Conservation (phyloP, 2,329 filamentous ascomycete species). For the Fusarium dlaminii region DNA sequence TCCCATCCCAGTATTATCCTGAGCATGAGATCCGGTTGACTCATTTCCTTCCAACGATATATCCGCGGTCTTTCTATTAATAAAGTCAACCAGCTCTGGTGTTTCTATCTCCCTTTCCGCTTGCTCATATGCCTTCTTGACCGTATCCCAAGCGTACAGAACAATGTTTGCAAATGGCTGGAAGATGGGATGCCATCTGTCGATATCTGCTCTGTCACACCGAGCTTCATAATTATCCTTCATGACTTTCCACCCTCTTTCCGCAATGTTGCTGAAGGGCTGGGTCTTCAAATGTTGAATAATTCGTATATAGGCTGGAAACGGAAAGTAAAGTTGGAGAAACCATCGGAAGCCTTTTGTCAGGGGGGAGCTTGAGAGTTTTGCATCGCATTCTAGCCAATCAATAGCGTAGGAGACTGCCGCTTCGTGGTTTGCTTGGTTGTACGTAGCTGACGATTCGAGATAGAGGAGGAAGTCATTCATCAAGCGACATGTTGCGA, state of each 20-base stretch:
- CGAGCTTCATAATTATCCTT: neutral
- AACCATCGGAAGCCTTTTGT: constrained; percentile 52
- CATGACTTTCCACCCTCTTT: neutral
- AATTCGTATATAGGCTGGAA: constrained; percentile 53
- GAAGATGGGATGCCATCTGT: neutral
- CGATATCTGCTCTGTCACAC: neutral
- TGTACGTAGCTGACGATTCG: constrained; percentile 29
- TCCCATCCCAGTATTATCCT: neutral
- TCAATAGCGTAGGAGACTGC: constrained; percentile 45
- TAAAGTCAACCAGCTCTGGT: neutral
- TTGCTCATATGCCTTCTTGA: neutral
- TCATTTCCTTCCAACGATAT: neutral
- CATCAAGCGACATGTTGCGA: constrained; percentile 62
- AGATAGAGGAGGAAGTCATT: constrained; percentile 54
- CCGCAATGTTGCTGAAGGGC: neutral
- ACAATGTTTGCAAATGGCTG: constrained; percentile 1
- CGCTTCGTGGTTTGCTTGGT: constrained; percentile 42
- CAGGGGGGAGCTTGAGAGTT: constrained; percentile 44
- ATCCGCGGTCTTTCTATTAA: neutral
- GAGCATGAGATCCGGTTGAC: fast-evolving
- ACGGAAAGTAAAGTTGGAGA: constrained; percentile 49
- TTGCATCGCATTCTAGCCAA: constrained; percentile 52
- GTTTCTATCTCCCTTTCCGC: neutral
- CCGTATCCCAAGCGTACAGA: neutral
- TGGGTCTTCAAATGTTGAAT: constrained; percentile 45